Evolutionary conservation across 1,284 basidiomycete species (phyloP).

Genomic region (Sanghuangporus baumii): DNA sequence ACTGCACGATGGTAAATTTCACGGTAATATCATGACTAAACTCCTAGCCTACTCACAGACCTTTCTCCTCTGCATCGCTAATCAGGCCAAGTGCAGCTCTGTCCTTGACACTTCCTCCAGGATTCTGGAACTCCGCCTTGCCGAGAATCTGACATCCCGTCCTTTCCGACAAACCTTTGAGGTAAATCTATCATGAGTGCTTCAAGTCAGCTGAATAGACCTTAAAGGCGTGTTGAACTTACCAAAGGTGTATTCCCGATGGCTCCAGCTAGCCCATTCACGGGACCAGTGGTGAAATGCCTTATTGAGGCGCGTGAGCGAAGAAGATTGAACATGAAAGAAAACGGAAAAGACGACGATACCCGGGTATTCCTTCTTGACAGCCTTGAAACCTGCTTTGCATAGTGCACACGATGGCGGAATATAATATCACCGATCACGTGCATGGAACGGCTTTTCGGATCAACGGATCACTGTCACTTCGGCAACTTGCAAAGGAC

Average conservation of each 20-base stretch:
- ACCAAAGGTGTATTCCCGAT: conserved; percentile 95
- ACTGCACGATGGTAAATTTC: conserved; percentile 33
- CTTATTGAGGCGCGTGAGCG: conserved; percentile 32
- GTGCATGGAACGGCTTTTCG: background rate
- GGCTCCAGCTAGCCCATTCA: conserved; percentile 83
- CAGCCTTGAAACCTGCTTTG: background rate
- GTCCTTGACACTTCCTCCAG: conserved; percentile 99
- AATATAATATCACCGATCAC: background rate
- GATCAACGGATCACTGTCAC: background rate
- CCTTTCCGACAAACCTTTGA: conserved; percentile 81
- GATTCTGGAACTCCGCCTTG: conserved; percentile 98
- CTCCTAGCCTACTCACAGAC: conserved; percentile 45
- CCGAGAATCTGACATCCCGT: conserved; percentile 89
- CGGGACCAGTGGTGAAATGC: conserved; percentile 49
- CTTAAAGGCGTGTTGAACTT: conserved; percentile 26
- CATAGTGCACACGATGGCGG: background rate
- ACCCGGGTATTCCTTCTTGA: background rate
- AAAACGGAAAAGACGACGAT: background rate
- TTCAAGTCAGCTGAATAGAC: background rate
- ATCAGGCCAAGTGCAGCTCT: conserved; percentile 91
- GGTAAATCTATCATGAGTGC: conserved; percentile 56
- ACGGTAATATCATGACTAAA: conserved; percentile 8
- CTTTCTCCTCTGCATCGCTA: conserved; percentile 83
- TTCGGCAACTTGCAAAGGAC: background rate
- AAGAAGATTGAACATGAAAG: conserved; percentile 36